Base-by-base conservation (phyloP, 1,284 basidiomycete genomes). In the Dichomitus squalens region DNA sequence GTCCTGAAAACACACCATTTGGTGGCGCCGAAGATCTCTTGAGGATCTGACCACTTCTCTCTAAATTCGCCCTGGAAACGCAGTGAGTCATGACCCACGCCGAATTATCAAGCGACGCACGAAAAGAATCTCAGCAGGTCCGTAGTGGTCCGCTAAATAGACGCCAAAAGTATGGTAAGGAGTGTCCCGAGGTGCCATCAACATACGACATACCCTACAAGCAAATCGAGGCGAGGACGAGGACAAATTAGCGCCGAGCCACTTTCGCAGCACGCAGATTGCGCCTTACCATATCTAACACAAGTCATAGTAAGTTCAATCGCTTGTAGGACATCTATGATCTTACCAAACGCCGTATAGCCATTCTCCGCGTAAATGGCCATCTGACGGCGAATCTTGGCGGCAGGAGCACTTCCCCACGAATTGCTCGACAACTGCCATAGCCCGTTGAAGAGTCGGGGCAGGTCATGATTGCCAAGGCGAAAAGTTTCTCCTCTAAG, bases 371-470 rank as follows among this genome's bases (percentile, higher is more conserved):
- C 80, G 66, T 90, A 83, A 33, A 77, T 79, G 16, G 70, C 75
- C 89, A 92, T 92, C 41, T 82, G 84, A 58, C 81, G 76, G 55
- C 85, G 83, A 59, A 93, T 82, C 69, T 84, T 86, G 23, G 79
- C 66, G 2, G 84, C 82, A 0, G 88, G 77, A 0, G 88, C 87
- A 48, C 83, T 87, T 16, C 91, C 90, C 90, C 90, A 93, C 1
- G 89, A 88, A 52, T 87, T 88, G 69, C 86, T 87, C 14, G 90
- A 92, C 35, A 93, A 81, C 64, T 93, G 91, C 90, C 90, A 93
- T 7, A 93, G 80, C 7, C 90, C 90, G 8, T 81, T 85, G 82
- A 86, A 91, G 47, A 93, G 70, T 51, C 90, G 83, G 21, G 90
- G 86, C 11, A 79, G 79, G 31, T 71, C 70, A 65, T 84, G 80